Conservation (phyloP, 2,329 filamentous ascomycete species). For the Epichloe sp. region DNA sequence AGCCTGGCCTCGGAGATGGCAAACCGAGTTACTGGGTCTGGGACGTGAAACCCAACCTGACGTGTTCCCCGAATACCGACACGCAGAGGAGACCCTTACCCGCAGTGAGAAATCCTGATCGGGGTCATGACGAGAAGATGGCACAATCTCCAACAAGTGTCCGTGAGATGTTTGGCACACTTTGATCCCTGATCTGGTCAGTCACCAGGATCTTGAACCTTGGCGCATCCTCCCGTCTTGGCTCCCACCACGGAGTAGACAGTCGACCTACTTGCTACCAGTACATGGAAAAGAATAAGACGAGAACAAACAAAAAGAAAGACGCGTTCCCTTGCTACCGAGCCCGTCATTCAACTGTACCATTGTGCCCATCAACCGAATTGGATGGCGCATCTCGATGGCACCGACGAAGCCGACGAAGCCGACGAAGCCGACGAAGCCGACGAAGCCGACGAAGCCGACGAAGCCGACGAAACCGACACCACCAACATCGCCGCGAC, state of each 20-base stretch:
- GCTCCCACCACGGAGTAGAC: not conserved
- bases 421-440: too few relatives aligned
- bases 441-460: not conserved
- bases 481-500: conserved; percentile 11
- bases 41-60: too few relatives aligned
- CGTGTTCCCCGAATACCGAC: too few relatives aligned
- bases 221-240: not conserved
- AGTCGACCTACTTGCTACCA: not conserved
- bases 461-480: conserved; percentile 5
- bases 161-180: too few relatives aligned
- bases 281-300: too few relatives aligned
- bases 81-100: not conserved
- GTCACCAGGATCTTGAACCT: too few relatives aligned
- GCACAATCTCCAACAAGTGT: too few relatives aligned
- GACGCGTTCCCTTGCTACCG: too few relatives aligned
- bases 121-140: not conserved
- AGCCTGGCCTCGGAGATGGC: too few relatives aligned
- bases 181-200: too few relatives aligned
- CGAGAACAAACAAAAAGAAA: too few relatives aligned
- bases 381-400: not conserved
- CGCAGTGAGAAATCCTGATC: not conserved
- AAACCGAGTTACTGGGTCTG: too few relatives aligned
- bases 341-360: not conserved
- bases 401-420: not conserved
- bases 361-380: conserved; percentile 3